Conservation (phyloP, 129 eudicot genomes). For the Dittrichia graveolens region DNA sequence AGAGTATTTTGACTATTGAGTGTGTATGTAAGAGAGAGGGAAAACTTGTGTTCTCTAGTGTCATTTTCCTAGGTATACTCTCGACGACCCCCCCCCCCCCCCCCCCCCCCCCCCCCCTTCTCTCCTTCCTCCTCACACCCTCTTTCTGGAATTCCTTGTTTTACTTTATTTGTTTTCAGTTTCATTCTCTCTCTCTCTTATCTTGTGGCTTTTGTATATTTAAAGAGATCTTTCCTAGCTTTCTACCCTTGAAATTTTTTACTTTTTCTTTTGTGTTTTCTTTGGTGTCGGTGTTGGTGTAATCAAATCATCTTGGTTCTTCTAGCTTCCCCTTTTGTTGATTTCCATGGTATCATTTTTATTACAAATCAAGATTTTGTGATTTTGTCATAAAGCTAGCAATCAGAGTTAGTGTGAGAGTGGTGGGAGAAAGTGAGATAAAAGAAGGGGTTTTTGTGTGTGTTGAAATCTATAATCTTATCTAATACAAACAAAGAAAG, state of each 20-base stretch:
- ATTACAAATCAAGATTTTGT: slow-evolving; percentile 36
- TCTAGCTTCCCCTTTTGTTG: slow-evolving; percentile 36
- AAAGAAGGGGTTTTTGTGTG: slow-evolving; percentile 30
- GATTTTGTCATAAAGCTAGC: background rate
- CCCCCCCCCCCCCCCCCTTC: slow-evolving; percentile 29
- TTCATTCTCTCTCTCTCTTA: slow-evolving; percentile 24
- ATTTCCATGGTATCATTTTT: slow-evolving; percentile 35
- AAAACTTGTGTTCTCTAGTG: slow-evolving; percentile 59
- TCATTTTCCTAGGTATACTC: slow-evolving; percentile 79
- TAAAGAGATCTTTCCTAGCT: slow-evolving; percentile 38
- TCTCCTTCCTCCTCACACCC: slow-evolving; percentile 28
- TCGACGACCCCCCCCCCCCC: slow-evolving; percentile 55
- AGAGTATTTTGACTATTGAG: slow-evolving; percentile 45
- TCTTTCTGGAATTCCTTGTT: slow-evolving; percentile 51
- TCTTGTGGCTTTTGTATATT: slow-evolving; percentile 27
- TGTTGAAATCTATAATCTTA: slow-evolving; percentile 29
- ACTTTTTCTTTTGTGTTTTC: slow-evolving; percentile 34
- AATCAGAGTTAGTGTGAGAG: slow-evolving; percentile 32
- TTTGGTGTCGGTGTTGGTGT: slow-evolving; percentile 43
- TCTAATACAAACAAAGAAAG: slow-evolving; percentile 29
- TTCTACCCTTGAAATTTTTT: slow-evolving; percentile 26
- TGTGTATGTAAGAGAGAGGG: slow-evolving; percentile 28
- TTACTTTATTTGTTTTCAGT: slow-evolving; percentile 39
- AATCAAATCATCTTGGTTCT: slow-evolving; percentile 26
- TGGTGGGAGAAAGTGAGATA: slow-evolving; percentile 36